These are phyloP conservation scores for Ascochyta fabae DNA, from an alignment of 2,329 filamentous ascomycete genomes.

Conservation along the genomic window DNA sequence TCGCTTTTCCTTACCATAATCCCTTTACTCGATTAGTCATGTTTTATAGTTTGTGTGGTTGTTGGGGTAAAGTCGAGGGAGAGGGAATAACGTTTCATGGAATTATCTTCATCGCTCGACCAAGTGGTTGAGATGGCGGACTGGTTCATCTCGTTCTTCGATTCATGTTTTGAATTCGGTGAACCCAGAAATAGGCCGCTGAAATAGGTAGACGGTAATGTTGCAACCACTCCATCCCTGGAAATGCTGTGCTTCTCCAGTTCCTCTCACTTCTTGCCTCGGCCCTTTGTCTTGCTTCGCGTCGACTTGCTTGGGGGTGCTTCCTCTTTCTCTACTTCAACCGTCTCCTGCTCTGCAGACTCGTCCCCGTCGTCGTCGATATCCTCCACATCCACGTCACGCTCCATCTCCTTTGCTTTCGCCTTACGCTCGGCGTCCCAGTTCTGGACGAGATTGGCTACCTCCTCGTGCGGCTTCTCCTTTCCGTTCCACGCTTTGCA, in stretches of 20 bases:
- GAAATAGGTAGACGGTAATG: background rate
- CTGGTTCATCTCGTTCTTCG: no score
- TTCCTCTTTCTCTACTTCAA: constrained; percentile 22
- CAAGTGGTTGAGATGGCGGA: no score
- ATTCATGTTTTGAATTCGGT: background rate
- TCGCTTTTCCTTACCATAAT: no score
- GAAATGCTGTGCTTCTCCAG: no score
- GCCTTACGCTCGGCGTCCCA: constrained; percentile 61
- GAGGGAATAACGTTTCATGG: no score
- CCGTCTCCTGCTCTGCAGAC: constrained; percentile 1
- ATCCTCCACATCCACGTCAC: constrained; percentile 34
- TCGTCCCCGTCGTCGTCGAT: constrained; percentile 29
- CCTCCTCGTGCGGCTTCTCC: constrained; percentile 75
- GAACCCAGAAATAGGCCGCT: background rate
- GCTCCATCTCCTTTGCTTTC: constrained; percentile 24
- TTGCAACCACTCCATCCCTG: no score
- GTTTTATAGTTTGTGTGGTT: no score
- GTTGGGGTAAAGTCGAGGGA: no score
- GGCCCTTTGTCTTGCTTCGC: constrained; percentile 51
- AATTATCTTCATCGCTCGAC: no score
- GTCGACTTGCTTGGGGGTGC: constrained; percentile 45
- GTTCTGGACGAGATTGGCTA: constrained; percentile 33
- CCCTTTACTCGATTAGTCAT: no score
- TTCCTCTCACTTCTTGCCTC: constrained; percentile 45
- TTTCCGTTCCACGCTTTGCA: constrained; percentile 84